A percentile compares a stretch with the other conserved stretches of the same genome.
Conservation (phyloP, 2,329 filamentous ascomycete genomes). For the Akanthomyces muscarius region DNA sequence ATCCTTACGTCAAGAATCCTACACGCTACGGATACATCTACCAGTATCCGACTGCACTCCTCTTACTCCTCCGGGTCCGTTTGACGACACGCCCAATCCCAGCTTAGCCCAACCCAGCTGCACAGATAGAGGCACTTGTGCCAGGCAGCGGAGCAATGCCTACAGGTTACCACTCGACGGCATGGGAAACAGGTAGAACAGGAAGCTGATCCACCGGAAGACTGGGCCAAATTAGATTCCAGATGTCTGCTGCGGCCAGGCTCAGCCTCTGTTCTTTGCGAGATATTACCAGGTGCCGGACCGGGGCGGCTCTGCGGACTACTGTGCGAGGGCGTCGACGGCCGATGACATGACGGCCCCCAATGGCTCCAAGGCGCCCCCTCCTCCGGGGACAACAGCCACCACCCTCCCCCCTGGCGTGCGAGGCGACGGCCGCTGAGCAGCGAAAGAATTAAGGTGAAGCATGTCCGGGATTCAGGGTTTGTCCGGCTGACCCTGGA, state of each 20-base stretch:
- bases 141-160: conserved; percentile 4
- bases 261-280: conserved; percentile 5
- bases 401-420: not conserved
- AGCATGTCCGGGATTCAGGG: conserved; percentile 13
- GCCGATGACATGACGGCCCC: conserved; percentile 6
- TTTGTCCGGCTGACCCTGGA: conserved; percentile 15
- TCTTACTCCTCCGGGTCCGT: not conserved
- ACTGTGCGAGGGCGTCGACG: conserved; percentile 1
- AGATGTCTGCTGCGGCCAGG: conserved; percentile 9
- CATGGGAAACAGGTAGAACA: not conserved
- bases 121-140: not conserved
- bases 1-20: conserved; percentile 2
- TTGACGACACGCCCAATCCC: not conserved
- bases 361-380: not conserved
- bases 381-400: not conserved
- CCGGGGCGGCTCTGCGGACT: conserved; percentile 11
- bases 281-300: conserved; percentile 1
- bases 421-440: conserved; percentile 8
- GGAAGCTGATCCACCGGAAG: conserved; percentile 1
- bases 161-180: not conserved
- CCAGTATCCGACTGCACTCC: not conserved
- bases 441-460: conserved; percentile 6
- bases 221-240: conserved; percentile 7
- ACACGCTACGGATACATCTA: not conserved
- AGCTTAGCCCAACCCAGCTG: not conserved